Base-by-base conservation (phyloP, 2,329 filamentous ascomycete genomes). In the Sporothrix brasiliensis region DNA sequence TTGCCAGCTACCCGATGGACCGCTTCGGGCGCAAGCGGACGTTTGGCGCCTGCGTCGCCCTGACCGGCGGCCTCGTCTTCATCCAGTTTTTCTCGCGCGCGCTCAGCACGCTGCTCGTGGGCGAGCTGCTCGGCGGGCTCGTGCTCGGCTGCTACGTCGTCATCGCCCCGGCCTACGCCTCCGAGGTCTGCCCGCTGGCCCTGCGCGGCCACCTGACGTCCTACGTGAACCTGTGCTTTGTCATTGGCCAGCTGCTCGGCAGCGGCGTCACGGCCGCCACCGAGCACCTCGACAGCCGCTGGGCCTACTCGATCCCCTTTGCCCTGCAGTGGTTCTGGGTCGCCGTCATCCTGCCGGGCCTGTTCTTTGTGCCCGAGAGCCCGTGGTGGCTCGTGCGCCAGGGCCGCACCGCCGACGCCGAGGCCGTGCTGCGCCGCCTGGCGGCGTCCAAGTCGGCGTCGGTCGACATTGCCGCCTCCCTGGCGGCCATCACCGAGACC, bases 161-260 rank as follows among this genome's bases (percentile, higher is more conserved):
- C 39, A 85, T 85, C 68, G 84, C 84, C 0, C 84, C 87, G 0
- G 84, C 87, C 0, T 89, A 89, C 74, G 86, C 86, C 10, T 86
- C 85, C 0, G 87, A 90, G 76, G 85, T 89, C 7, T 87, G 86
- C 50, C 88, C 87, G 2, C 80, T 87, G 44, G 83, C 84, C 0
- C 81, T 90, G 54, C 83, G 88, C 34, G 86, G 85, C 30, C 82
- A 86, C 56, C 78, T 89, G 24, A 89, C 87, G 1, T 84, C 84
- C 44, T 89, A 85, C 70, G 84, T 88, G 69, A 89, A 89, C 74
- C 78, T 89, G 50, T 88, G 86, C 74, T 89, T 88, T 77, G 87
- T 88, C 53, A 87, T 87, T 21, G 87, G 87, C 0, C 87, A 89
- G 75, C 81, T 89, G 4, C 79, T 89, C 3, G 86, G 79, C 4